Conservation (phyloP, 805 yeast genomes). For the Sugiyamaella marilandica region DNA sequence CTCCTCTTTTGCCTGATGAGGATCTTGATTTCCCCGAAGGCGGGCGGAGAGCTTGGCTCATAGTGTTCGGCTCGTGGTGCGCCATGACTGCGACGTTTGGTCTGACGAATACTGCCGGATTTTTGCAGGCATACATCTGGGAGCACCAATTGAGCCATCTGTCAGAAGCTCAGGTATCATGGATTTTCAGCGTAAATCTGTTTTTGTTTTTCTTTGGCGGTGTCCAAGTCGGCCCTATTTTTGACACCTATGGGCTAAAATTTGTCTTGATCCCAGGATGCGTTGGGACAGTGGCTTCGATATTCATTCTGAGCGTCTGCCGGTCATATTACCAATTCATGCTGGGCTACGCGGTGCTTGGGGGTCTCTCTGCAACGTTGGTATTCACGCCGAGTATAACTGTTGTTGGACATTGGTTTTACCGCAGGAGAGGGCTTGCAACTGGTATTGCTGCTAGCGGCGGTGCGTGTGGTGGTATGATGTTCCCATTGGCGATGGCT, state of each 20-base stretch:
- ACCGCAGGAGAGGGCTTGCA: constrained; percentile 51
- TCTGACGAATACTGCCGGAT: constrained; percentile 60
- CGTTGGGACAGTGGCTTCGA: constrained; percentile 42
- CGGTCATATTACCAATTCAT: constrained; percentile 53
- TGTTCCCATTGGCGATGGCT: constrained; percentile 52
- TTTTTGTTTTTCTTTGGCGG: constrained; percentile 41
- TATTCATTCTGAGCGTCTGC: constrained; percentile 50
- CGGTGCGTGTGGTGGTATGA: constrained; percentile 62
- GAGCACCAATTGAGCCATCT: constrained; percentile 45
- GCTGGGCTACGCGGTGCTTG: constrained; percentile 48
- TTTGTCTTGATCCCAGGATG: constrained; percentile 44
- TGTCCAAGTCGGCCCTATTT: constrained; percentile 46
- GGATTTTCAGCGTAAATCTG: constrained; percentile 54
- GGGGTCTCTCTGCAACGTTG: constrained; percentile 42
- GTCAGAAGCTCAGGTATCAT: constrained; percentile 50
- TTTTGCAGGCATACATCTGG: constrained; percentile 59
- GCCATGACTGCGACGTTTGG: constrained; percentile 61
- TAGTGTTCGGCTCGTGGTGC: constrained; percentile 51
- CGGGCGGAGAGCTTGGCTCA: constrained; percentile 51
- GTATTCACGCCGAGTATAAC: constrained; percentile 52
- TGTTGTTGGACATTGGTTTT: constrained; percentile 60
- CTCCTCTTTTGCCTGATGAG: constrained; percentile 7
- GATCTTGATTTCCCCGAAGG: constrained; percentile 42
- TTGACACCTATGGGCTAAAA: constrained; percentile 55
- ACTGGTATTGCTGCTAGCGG: constrained; percentile 61